Base-by-base conservation (phyloP, 306 rosid species). In the Macrotyloma uniflorum region DNA sequence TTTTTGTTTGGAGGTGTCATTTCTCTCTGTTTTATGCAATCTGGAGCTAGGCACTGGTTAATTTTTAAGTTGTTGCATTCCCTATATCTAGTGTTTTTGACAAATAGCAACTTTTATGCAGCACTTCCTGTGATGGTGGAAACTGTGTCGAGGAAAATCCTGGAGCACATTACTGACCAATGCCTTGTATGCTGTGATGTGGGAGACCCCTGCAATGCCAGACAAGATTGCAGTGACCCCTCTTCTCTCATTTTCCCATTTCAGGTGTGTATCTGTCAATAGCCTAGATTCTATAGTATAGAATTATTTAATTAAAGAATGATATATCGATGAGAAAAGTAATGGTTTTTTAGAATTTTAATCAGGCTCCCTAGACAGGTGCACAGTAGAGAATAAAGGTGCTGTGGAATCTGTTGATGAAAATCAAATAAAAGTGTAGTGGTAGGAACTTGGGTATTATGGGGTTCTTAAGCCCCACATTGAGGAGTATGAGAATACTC, bases 131-230 rank as follows among this genome's bases (percentile, higher is more conserved):
- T 84, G 63, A 86, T 93, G 89, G 87, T 90, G 82, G 99, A 96
- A 78, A 96, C 90, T 38, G 66, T 91, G 61, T 87, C 88, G 3
- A 84, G 87, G 80, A 93, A 90, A 89, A 93, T 96, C 79, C 78
- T 84, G 85, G 94, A 82, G 83, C 99, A 96, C 79, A 91, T 96
- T 45, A 87, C 91, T 58, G 99, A 96, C 82, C 97, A 88, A 83
- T 96, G 99, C 83, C 99, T 96, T 45, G 69, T 93, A 80, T 96
- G 99, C 84, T 93, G 99, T 87, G 99, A 96, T 80, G 97, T 88
- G 76, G 99, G 99, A 84, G 73, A 87, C 77, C 93, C 99, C 23
- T 96, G 97, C 73, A 76, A 85, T 86, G 99, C 98, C 64, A 91
- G 98, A 33, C 97, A 93, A 85, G 90, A 87, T 78, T 96, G 99